phyloP scores from a whole-genome alignment of 2,329 filamentous ascomycete genomes.

The Pyricularia pennisetigena region DNA sequence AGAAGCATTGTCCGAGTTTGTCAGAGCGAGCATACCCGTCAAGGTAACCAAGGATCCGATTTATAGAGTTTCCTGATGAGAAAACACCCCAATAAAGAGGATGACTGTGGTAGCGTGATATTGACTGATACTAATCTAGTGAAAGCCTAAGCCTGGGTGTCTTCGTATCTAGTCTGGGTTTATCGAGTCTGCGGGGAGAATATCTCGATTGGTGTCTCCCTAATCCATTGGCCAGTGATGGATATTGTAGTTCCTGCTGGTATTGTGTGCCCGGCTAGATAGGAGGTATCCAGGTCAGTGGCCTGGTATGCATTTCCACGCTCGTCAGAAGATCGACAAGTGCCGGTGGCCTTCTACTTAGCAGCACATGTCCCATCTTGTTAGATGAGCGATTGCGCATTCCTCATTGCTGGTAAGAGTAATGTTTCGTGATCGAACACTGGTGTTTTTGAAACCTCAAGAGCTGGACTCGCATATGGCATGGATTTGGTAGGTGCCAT shows the following conservation, averaged over 20 bases:
- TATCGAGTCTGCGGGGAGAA: too few relatives aligned
- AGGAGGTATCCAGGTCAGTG: neutral
- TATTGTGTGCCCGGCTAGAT: neutral
- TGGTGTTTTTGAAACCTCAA: too few relatives aligned
- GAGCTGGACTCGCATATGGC: too few relatives aligned
- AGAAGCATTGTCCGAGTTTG: conserved; percentile 6
- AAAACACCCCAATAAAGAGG: neutral
- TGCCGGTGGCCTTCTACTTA: too few relatives aligned
- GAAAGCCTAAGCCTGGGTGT: neutral
- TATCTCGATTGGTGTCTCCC: too few relatives aligned
- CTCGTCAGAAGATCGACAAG: too few relatives aligned
- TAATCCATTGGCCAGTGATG: neutral
- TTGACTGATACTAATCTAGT: neutral
- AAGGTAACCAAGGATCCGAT: conserved; percentile 2
- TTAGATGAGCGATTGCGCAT: too few relatives aligned
- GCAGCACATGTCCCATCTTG: too few relatives aligned
- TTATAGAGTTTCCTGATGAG: neutral
- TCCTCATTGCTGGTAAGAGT: too few relatives aligned
- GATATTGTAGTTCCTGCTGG: neutral
- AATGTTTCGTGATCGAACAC: too few relatives aligned
- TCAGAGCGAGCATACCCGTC: neutral
- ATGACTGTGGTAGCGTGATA: neutral
- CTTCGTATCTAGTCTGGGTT: too few relatives aligned
- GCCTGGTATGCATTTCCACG: neutral
- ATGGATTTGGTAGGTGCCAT: too few relatives aligned